Percentiles rank a stretch among this genome's conserved stretches.
Evolutionary conservation across 352 stramenopile species (phyloP).

Genomic region (Peronosclerospora sorghi): DNA sequence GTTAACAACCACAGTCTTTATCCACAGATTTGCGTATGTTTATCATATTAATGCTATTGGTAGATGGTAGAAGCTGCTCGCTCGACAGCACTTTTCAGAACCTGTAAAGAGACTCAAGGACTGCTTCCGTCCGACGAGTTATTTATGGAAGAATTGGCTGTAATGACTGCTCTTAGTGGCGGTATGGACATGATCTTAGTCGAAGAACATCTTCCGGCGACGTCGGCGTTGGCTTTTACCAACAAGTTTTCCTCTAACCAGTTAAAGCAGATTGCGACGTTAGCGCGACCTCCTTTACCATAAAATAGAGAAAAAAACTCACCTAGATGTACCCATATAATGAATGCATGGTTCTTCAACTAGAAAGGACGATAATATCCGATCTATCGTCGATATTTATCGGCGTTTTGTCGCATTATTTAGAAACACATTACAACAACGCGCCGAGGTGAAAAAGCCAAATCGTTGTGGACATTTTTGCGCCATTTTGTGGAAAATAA

Average conservation of each 20-base stretch:
- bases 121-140: slow-evolving; percentile 18
- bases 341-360: no score
- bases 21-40: neutral
- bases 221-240: slow-evolving; percentile 23
- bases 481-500: no score
- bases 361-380: no score
- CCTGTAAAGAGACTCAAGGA: slow-evolving; percentile 20
- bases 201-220: slow-evolving; percentile 42
- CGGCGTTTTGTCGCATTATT: no score
- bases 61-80: slow-evolving; percentile 47
- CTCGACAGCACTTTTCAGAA: slow-evolving; percentile 25
- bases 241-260: neutral
- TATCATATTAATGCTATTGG: no score
- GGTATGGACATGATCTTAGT: slow-evolving; percentile 52
- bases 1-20: neutral
- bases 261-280: neutral
- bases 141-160: slow-evolving; percentile 39
- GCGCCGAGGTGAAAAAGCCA: no score
- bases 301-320: no score
- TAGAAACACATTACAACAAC: no score
- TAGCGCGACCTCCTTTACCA: slow-evolving; percentile 30
- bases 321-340: no score
- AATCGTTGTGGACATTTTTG: no score
- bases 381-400: no score
- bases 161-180: slow-evolving; percentile 38